Percentiles rank a stretch among this genome's conserved stretches.
phyloP scores from a whole-genome alignment of 345 rosid species.

The Geranium brycei region DNA sequence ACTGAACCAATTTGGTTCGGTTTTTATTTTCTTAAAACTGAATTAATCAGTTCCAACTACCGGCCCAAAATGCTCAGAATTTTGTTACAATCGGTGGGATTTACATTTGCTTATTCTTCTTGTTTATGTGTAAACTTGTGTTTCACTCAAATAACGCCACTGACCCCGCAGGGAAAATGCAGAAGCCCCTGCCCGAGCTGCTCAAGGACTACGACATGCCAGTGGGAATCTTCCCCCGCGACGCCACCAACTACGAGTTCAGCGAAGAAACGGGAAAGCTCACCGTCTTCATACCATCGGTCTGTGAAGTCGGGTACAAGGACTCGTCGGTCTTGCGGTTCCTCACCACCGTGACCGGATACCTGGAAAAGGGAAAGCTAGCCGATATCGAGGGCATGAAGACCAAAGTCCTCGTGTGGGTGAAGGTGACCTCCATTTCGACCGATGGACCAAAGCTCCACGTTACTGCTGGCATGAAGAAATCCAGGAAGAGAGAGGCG shows the following conservation, averaged over 20 bases:
- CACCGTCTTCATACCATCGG: constrained; percentile 58
- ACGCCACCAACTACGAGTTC: constrained; percentile 92
- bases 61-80: too few relatives aligned
- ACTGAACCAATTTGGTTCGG: too few relatives aligned
- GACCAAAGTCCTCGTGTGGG: constrained; percentile 60
- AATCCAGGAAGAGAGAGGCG: constrained; percentile 56
- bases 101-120: too few relatives aligned
- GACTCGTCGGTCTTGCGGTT: constrained; percentile 79
- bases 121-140: neutral
- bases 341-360: constrained; percentile 47
- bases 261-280: constrained; percentile 67
- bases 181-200: constrained; percentile 76
- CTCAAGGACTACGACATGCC: constrained; percentile 72
- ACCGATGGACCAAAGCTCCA: constrained; percentile 63
- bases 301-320: constrained; percentile 82
- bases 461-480: constrained; percentile 75
- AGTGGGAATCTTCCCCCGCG: constrained; percentile 81
- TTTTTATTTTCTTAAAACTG: too few relatives aligned
- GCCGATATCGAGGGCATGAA: constrained; percentile 60
- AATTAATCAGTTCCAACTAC: too few relatives aligned
- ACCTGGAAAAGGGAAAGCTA: constrained; percentile 52
- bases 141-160: neutral
- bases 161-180: constrained; percentile 65
- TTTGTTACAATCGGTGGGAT: too few relatives aligned
- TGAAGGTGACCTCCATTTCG: constrained; percentile 46